Conservation (phyloP, 306 rosid species). For the Vigna nakashimae region DNA sequence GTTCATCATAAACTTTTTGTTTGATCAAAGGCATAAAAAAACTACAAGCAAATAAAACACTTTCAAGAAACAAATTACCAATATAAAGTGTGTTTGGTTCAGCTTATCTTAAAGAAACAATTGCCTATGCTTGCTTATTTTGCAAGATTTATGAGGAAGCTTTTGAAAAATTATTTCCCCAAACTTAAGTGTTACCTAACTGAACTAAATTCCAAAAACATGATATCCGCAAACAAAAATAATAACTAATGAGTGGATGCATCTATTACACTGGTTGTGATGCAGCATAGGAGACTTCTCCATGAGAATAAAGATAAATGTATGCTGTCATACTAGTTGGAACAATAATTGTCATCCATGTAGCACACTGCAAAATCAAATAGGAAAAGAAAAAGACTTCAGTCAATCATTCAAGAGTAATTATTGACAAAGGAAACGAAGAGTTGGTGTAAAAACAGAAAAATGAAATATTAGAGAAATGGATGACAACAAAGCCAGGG, state of each 20-base stretch:
- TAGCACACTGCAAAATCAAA: slow-evolving; percentile 85
- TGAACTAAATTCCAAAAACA: slow-evolving; percentile 29
- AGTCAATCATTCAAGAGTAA: slow-evolving; percentile 32
- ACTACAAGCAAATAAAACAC: background rate
- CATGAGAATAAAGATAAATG: slow-evolving; percentile 94
- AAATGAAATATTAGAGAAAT: slow-evolving; percentile 8
- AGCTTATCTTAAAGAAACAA: background rate
- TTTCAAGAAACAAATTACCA: background rate
- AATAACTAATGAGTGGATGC: slow-evolving; percentile 66
- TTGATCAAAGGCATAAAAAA: background rate
- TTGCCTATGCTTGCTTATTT: background rate
- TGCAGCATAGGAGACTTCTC: slow-evolving; percentile 98
- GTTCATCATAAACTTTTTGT: slow-evolving; percentile 40
- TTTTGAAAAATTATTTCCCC: slow-evolving; percentile 1
- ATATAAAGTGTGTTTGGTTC: background rate
- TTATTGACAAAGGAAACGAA: background rate
- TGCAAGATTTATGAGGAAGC: background rate
- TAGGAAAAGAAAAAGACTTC: background rate
- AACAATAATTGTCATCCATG: slow-evolving; percentile 94
- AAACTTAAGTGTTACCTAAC: background rate
- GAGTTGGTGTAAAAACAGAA: background rate
- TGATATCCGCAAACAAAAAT: slow-evolving; percentile 34
- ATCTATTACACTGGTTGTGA: slow-evolving; percentile 99
- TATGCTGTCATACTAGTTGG: slow-evolving; percentile 98
- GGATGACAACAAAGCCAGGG: slow-evolving; percentile 29